Conservation (phyloP, 2,329 filamentous ascomycete genomes). For the Ophiostoma novo-ulmi region DNA sequence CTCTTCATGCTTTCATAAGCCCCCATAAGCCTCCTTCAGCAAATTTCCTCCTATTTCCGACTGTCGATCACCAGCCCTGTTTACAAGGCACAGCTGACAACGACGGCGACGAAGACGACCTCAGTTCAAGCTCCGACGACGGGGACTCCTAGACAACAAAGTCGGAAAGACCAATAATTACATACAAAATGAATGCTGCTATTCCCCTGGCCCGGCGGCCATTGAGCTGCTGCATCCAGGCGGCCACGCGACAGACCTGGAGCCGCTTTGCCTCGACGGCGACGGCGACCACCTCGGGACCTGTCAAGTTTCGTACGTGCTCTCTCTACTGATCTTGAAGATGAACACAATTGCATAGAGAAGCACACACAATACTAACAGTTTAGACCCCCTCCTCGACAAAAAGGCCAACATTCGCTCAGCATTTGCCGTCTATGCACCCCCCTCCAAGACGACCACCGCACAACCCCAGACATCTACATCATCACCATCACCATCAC, state of each 20-base stretch:
- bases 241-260: conserved; percentile 18
- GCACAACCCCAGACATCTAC: conserved; percentile 20
- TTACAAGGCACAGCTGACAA: background rate
- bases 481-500: conserved; percentile 22
- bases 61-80: background rate
- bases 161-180: background rate
- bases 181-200: conserved; percentile 19
- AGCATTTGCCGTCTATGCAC: conserved; percentile 47
- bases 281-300: background rate
- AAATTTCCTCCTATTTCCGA: conserved; percentile 5
- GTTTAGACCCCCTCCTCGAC: conserved; percentile 24
- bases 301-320: conserved; percentile 3
- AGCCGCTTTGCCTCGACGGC: conserved; percentile 22
- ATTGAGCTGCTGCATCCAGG: conserved; percentile 22
- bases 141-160: background rate
- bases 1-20: background rate
- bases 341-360: too few species aligned
- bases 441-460: conserved; percentile 21
- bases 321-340: background rate
- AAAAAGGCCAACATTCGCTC: conserved; percentile 33
- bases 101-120: background rate
- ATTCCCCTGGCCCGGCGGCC: conserved; percentile 25
- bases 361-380: conserved; percentile 14
- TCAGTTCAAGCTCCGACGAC: background rate
- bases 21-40: background rate